phyloP scores from a whole-genome alignment of 352 stramenopile species.

The Thalassiosira livingstoniorum region DNA sequence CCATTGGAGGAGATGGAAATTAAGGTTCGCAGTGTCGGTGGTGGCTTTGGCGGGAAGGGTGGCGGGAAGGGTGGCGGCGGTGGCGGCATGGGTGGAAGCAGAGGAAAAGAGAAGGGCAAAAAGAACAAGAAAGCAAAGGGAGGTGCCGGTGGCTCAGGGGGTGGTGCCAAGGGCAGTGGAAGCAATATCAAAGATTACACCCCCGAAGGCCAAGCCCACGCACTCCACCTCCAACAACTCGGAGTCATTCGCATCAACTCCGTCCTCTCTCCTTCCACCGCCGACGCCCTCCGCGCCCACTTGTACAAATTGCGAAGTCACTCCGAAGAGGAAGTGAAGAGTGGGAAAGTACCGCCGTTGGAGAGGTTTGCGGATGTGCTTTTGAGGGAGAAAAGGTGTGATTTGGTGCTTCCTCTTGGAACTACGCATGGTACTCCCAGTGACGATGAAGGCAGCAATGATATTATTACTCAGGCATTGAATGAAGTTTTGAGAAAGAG shows the following conservation, averaged over 20 bases:
- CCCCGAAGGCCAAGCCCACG: conserved; percentile 50
- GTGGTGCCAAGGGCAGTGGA: conserved; percentile 24
- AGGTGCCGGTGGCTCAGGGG: conserved; percentile 10
- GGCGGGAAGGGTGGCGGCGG: conserved; percentile 19
- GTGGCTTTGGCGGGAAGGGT: conserved; percentile 32
- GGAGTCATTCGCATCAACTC: conserved; percentile 73
- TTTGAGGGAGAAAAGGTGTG: conserved; percentile 76
- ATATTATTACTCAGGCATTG: conserved; percentile 61
- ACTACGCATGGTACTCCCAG: background rate
- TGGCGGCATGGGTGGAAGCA: conserved; percentile 18
- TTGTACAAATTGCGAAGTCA: conserved; percentile 49
- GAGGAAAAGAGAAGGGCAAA: conserved; percentile 34
- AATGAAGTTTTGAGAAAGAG: conserved; percentile 55
- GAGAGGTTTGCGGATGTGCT: conserved; percentile 81
- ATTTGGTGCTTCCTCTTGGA: conserved; percentile 77
- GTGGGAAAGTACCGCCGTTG: conserved; percentile 52
- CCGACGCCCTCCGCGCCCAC: conserved; percentile 63
- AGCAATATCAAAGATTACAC: conserved; percentile 44
- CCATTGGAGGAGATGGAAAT: conserved; percentile 36
- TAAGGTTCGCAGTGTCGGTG: conserved; percentile 47
- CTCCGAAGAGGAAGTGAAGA: conserved; percentile 46
- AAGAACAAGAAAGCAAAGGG: conserved; percentile 25
- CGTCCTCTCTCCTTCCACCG: conserved; percentile 54
- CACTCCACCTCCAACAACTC: conserved; percentile 48
- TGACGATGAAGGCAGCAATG: background rate